Conservation (phyloP, 176 grass and related monocot genomes). For the Lolium multiflorum region DNA sequence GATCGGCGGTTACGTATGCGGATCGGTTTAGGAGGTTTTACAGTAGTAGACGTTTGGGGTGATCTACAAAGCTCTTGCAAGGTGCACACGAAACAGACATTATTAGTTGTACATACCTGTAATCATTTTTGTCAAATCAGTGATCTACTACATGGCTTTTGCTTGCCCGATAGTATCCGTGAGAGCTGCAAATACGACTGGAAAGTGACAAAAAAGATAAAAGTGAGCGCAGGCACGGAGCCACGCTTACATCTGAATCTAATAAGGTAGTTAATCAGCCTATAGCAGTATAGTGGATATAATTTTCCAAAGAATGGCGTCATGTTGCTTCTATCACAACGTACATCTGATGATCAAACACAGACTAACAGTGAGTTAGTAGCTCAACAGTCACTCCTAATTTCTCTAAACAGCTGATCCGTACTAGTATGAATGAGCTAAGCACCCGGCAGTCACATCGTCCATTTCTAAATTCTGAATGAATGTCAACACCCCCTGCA, state of each 20-base stretch:
- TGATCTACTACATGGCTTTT: not conserved
- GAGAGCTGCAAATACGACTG: not conserved
- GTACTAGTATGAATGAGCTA: no score
- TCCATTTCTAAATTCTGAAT: not conserved
- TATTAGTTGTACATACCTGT: not conserved
- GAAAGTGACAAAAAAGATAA: not conserved
- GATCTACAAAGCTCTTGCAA: not conserved
- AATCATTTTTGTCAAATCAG: not conserved
- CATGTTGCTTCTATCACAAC: not conserved
- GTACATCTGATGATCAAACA: conserved; percentile 22
- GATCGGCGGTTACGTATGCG: no score
- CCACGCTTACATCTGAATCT: conserved; percentile 15
- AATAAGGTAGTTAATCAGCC: not conserved
- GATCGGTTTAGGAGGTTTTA: no score
- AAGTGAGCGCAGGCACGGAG: not conserved
- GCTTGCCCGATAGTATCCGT: not conserved
- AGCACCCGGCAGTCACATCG: not conserved
- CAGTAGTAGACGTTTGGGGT: not conserved
- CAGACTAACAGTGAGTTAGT: not conserved
- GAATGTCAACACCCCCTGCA: not conserved
- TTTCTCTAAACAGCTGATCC: not conserved
- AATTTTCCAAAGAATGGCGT: not conserved
- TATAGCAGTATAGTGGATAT: not conserved
- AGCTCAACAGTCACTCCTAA: not conserved
- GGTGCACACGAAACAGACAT: not conserved